phyloP scores from a whole-genome alignment of 768 basidiomycete species.

The Rhizopogon rudus region DNA sequence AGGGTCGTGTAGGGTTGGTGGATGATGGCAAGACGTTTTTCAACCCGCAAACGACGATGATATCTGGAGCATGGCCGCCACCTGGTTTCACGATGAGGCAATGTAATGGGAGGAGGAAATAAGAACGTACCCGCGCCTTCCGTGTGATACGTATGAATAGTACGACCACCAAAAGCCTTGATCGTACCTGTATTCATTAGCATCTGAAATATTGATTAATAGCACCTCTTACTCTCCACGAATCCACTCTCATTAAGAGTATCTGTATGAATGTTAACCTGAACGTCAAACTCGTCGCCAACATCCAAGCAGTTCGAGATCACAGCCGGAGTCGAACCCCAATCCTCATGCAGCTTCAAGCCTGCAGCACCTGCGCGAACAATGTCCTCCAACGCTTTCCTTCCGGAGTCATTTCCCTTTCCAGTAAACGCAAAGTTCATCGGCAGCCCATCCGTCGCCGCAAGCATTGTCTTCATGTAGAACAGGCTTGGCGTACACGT shows the following conservation, averaged over 20 bases:
- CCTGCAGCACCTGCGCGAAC: conserved; percentile 83
- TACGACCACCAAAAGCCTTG: conserved; percentile 80
- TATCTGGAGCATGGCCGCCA: conserved; percentile 96
- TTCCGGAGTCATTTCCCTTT: conserved; percentile 90
- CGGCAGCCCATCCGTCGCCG: conserved; percentile 83
- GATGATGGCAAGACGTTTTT: conserved; percentile 92
- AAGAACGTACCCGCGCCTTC: conserved; percentile 79
- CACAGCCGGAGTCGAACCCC: conserved; percentile 85
- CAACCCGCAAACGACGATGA: conserved; percentile 92
- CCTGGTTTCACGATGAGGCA: conserved; percentile 34
- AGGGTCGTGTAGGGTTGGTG: conserved; percentile 95
- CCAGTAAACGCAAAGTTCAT: conserved; percentile 96
- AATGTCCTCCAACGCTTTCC: conserved; percentile 70
- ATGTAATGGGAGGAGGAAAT: not conserved
- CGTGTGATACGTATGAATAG: conserved; percentile 96
- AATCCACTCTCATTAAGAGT: conserved; percentile 97
- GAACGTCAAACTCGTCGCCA: conserved; percentile 90
- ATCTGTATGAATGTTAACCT: conserved; percentile 97
- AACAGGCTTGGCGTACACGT: conserved; percentile 88
- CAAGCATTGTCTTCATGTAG: conserved; percentile 87
- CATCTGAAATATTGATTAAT: not conserved
- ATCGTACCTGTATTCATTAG: conserved; percentile 61
- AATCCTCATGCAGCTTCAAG: conserved; percentile 95
- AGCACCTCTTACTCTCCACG: conserved; percentile 70
- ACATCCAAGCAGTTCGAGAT: conserved; percentile 77